A percentile compares a stretch with the other conserved stretches of the same genome.
Conservation (phyloP, 768 basidiomycete genomes). For the Collybiopsis luxurians region DNA sequence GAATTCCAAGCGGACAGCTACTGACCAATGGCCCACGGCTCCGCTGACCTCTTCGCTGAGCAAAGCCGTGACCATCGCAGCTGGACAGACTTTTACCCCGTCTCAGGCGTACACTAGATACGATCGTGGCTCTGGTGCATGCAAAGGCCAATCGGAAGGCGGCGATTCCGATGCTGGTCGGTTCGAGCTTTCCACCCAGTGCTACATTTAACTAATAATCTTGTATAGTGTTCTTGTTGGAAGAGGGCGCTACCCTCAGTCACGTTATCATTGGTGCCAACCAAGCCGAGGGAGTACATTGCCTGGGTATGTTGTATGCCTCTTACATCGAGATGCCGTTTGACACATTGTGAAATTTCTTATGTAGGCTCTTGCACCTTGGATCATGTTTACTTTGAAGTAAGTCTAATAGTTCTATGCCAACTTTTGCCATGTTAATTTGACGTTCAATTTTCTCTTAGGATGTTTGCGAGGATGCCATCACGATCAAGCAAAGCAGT, state of each 20-base stretch:
- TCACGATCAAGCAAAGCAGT: conserved; percentile 36
- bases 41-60: conserved; percentile 34
- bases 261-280: conserved; percentile 38
- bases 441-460: conserved; percentile 9
- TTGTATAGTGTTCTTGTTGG: conserved; percentile 33
- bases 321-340: neutral
- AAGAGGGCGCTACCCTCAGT: conserved; percentile 38
- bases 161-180: conserved; percentile 14
- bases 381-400: conserved; percentile 30
- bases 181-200: neutral
- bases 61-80: conserved; percentile 28
- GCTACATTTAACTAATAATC: conserved; percentile 6
- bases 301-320: conserved; percentile 23
- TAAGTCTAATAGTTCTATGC: conserved; percentile 5
- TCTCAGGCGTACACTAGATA: conserved; percentile 32
- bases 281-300: conserved; percentile 40
- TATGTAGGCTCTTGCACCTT: conserved; percentile 26
- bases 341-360: neutral
- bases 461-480: conserved; percentile 38
- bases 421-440: neutral
- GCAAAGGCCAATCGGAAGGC: conserved; percentile 33
- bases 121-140: conserved; percentile 38
- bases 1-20: conserved; percentile 25
- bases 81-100: conserved; percentile 33
- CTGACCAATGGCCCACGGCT: conserved; percentile 31